A percentile compares a stretch with the other conserved stretches of the same genome.
These are phyloP conservation scores for Podaxis sp. DNA, from an alignment of 768 basidiomycete species.

Conservation along the genomic window DNA sequence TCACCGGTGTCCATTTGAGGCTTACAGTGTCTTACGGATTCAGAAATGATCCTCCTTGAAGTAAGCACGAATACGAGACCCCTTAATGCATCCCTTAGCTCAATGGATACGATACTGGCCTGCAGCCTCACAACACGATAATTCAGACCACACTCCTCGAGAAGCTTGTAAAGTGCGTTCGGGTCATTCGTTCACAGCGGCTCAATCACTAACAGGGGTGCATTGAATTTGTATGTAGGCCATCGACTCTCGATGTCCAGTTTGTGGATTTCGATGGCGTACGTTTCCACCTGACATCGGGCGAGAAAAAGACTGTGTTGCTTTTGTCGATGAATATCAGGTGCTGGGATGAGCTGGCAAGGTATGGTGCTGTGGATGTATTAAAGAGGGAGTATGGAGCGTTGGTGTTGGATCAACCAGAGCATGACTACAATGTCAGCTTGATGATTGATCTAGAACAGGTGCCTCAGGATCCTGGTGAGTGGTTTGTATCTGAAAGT, in stretches of 20 bases:
- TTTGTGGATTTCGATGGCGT: slow-evolving; percentile 99
- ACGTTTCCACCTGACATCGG: slow-evolving; percentile 89
- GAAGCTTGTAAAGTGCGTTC: slow-evolving; percentile 74
- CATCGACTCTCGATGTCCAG: slow-evolving; percentile 87
- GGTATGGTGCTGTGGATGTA: slow-evolving; percentile 81
- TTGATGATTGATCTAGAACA: slow-evolving; percentile 87
- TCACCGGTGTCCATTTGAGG: background rate
- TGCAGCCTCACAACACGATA: slow-evolving; percentile 86
- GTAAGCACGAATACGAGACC: slow-evolving; percentile 35
- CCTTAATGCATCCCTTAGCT: background rate
- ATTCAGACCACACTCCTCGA: slow-evolving; percentile 88
- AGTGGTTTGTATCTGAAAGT: slow-evolving; percentile 20
- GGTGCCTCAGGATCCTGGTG: slow-evolving; percentile 79
- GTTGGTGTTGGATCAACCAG: slow-evolving; percentile 63
- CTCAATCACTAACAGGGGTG: slow-evolving; percentile 14
- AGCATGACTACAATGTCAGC: slow-evolving; percentile 88
- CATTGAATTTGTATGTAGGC: slow-evolving; percentile 46
- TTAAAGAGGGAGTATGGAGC: slow-evolving; percentile 82
- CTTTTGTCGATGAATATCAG: slow-evolving; percentile 95
- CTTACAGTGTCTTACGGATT: background rate
- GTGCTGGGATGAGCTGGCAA: slow-evolving; percentile 92
- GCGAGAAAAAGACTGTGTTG: slow-evolving; percentile 77
- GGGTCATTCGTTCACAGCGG: background rate
- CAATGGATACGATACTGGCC: slow-evolving; percentile 8
- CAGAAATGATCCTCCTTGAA: slow-evolving; percentile 81